Evolutionary conservation across 2,329 filamentous ascomycete genomes (phyloP), one percentile per base, ranked within the genome.

Genomic region (Alternaria postmessia): DNA sequence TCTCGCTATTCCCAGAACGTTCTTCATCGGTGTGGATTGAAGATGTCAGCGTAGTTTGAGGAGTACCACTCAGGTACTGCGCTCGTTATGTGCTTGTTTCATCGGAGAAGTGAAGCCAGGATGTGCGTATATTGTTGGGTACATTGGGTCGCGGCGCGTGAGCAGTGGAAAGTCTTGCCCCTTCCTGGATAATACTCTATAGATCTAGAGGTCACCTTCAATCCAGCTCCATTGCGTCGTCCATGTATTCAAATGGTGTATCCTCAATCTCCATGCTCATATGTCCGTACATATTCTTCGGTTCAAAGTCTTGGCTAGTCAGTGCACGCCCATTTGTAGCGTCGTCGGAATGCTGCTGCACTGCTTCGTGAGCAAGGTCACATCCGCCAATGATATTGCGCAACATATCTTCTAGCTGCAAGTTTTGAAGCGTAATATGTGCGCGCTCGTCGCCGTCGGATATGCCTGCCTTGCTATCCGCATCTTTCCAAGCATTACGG

Each of bases 401-500:
- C 2, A 92, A 78, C 62, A 92, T 90, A 54, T 79, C 80, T 24
- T 86, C 83, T 11, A 92, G 78, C 54, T 90, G 85, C 65, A 91
- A 88, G 63, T 86, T 85, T 59, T 84, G 83, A 3, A 92, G 78
- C 22, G 82, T 81, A 14, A 71, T 62, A 28, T 77, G 72, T 22
- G 71, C 75, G 46, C 58, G 71, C 41, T 59, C 61, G 51, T 54
- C 57, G 55, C 62, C 52, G 16, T 75, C 73, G 5, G 52, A 44
- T 1, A 59, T 20, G 22, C 39, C 54, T 1, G 53, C 56, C 6
- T 76, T 75, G 43, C 86, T 82, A 38, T 88, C 86, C 0, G 86
- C 88, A 54, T 88, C 86, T 78, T 92, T 92, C 90, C 90, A 92
- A 9, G 87, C 81, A 66, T 92, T 92, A 1, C 90, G 81, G 57